phyloP scores from a whole-genome alignment of 495 filamentous ascomycete species.

The Aspergillus carlsbadensis region DNA sequence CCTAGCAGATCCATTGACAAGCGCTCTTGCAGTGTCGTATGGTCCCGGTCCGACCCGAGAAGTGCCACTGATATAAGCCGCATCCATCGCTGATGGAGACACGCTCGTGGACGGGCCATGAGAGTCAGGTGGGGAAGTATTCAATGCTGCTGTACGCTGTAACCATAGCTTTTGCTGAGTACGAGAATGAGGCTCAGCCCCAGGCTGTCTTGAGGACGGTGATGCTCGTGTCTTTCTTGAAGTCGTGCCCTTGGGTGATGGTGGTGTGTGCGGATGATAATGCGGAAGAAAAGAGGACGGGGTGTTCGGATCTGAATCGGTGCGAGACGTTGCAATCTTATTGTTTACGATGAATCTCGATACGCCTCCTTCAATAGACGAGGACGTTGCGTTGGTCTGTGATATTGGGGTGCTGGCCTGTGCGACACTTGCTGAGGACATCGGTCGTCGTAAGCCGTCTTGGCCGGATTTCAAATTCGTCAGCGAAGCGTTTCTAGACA shows the following conservation, averaged over 20 bases:
- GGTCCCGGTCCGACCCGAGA: constrained; percentile 26
- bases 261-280: constrained; percentile 47
- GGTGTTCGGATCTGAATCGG: constrained; percentile 49
- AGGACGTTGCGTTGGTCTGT: constrained; percentile 39
- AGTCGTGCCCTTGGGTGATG: constrained; percentile 32
- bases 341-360: constrained; percentile 45
- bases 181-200: constrained; percentile 40
- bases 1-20: constrained; percentile 35
- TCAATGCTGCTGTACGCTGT: constrained; percentile 47
- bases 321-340: constrained; percentile 34
- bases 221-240: constrained; percentile 25
- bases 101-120: constrained; percentile 33
- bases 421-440: constrained; percentile 28
- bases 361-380: constrained; percentile 49
- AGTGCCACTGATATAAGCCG: constrained; percentile 28
- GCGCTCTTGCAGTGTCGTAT: constrained; percentile 33
- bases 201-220: constrained; percentile 37
- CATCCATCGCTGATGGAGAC: constrained; percentile 36
- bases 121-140: constrained; percentile 46
- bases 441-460: constrained; percentile 35
- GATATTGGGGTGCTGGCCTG: constrained; percentile 29
- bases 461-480: constrained; percentile 36
- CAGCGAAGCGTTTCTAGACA: constrained; percentile 39
- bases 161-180: constrained; percentile 52
- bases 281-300: constrained; percentile 50